phyloP scores from a whole-genome alignment of 140 eudicot species.

The Stevia rebaudiana region DNA sequence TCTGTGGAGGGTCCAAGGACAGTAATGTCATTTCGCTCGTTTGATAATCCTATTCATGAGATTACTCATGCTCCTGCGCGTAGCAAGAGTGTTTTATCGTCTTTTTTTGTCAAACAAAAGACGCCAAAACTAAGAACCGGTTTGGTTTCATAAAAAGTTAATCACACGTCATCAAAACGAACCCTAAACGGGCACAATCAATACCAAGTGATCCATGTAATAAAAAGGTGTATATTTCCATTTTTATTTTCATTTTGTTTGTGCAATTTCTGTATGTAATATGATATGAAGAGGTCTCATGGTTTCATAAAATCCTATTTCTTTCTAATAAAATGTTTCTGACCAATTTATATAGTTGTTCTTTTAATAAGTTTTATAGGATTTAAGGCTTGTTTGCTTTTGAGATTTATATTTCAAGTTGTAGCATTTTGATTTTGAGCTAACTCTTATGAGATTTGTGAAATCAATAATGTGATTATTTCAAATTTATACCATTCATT shows the following conservation, averaged over 20 bases:
- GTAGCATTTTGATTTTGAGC: background rate
- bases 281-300: constrained; percentile 1
- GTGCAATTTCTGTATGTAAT: constrained; percentile 23
- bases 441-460: background rate
- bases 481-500: too few species aligned
- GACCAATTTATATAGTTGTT: background rate
- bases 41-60: constrained; percentile 44
- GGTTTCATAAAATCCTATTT: background rate
- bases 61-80: constrained; percentile 58
- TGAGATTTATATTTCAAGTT: background rate
- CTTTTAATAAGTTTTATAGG: background rate
- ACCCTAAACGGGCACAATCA: background rate
- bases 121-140: constrained; percentile 50
- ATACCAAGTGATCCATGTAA: background rate
- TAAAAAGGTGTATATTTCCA: constrained; percentile 17
- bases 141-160: constrained; percentile 28
- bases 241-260: background rate
- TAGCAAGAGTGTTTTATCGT: constrained; percentile 74
- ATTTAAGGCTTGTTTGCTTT: background rate
- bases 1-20: constrained; percentile 43
- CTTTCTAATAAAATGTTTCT: background rate
- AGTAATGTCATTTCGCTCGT: constrained; percentile 62
- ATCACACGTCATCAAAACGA: background rate
- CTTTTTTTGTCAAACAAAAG: constrained; percentile 89
- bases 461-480: background rate